A percentile compares a stretch with the other conserved stretches of the same genome.
These are phyloP conservation scores for Solanum chilense DNA, from an alignment of 257 asterid species.

Conservation along the genomic window DNA sequence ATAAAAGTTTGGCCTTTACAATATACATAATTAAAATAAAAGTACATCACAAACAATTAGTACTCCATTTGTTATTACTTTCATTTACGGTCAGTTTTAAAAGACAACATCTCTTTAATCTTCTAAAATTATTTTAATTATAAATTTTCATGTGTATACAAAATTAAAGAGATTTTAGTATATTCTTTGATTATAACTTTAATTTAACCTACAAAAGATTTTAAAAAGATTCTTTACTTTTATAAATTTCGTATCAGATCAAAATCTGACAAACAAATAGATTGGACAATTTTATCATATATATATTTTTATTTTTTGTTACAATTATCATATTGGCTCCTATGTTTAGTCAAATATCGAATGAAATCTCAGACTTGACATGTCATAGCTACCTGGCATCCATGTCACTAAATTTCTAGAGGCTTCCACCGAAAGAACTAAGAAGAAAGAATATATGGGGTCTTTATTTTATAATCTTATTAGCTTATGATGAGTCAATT, in stretches of 20 bases:
- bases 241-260: fast-evolving
- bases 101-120: neutral
- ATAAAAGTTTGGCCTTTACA: neutral
- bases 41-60: neutral
- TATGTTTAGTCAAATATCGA: neutral
- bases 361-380: neutral
- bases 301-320: too few relatives aligned
- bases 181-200: neutral
- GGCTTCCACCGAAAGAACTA: neutral
- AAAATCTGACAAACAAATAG: neutral
- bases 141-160: neutral
- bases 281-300: neutral
- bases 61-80: neutral
- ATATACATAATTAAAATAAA: neutral
- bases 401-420: neutral
- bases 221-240: neutral
- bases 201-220: neutral
- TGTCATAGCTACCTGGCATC: neutral
- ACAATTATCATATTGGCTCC: neutral
- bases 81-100: neutral
- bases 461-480: neutral
- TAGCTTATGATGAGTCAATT: neutral
- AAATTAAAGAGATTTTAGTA: neutral
- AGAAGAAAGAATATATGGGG: neutral
- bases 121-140: neutral